Evolutionary conservation across 164 flowering plant species (phyloP), one percentile per base, ranked within the genome.

Genomic region (Akebia trifoliata): DNA sequence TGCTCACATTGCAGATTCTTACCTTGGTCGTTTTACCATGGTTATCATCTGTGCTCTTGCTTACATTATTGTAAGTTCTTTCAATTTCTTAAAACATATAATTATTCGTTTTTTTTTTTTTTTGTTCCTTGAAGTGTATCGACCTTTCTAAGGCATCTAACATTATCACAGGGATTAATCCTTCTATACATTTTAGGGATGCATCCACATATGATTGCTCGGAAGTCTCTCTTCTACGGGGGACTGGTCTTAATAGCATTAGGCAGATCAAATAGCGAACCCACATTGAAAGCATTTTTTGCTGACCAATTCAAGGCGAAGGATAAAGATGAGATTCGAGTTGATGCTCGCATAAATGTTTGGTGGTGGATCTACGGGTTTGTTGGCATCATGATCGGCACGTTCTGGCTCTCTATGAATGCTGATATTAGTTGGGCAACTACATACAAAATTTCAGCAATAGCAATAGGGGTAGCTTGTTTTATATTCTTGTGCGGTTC

Each of bases 301-400:
- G 38, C 15, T 25, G 59, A 62, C 44, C 65, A 53, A 39, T 42
- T 53, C 18, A 35, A 14, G 8, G 34, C 34, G 22, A 22, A 35
- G 3, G 32, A 22, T 3, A 12, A 24, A 22, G 50, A 53, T 24
- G 31, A 36, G 4, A 35, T 9, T 31, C 34, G 34, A 22, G 51
- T 28, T 8, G 25, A 45, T 18, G 31, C 14, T 6, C 57, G 55
- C 3, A 22, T 11, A 2, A 21, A 43, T 12, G 18, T 34, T 15
- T 42, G 64, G 57, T 61, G 57, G 64, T 14, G 2, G 15, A 3
- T 31, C 7, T 3, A 3, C 34, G 3, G 4, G 34, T 31, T 31
- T 31, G 3, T 31, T 3, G 34, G 4, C 34, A 3, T 31, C 34
- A 31, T 31, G 3, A 7, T 31, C n/a, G n/a, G 34, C 3, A 3